Base-by-base conservation (phyloP, 352 stramenopile species). In the Phytophthora rubi region DNA sequence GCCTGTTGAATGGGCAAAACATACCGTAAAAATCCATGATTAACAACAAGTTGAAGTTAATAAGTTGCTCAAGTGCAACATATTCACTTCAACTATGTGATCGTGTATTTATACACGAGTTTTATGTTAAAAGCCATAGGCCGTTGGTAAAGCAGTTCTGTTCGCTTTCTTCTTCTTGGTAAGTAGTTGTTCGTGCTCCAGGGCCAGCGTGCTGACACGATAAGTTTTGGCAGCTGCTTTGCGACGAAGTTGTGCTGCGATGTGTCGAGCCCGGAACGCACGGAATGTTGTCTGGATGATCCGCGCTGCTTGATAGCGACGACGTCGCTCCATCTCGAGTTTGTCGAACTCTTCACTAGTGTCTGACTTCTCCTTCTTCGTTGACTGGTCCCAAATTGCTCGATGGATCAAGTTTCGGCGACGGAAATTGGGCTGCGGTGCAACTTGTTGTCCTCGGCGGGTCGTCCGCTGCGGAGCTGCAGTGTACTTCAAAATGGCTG, bases 121-220 rank as follows among this genome's bases (percentile, higher is more conserved):
- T n/a, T n/a, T n/a, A n/a, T n/a, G 3, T 65, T 76, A 88, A 53
- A 90, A 90, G 0, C 82, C 80, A 48, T 88, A 83, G 28, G 73
- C 79, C 21, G 64, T 76, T 9, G 75, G 74, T 13, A 85, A 35
- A 5, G 74, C 74, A 8, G 79, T 68, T 30, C 82, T 72, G 15
- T 52, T 18, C 1, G 84, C 54, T 33, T 63, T 66, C 33, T n/a
- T 44, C 37, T 63, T 77, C 9, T 71, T 73, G 13, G 42, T 48
- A n/a, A 67, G 58, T 26, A 53, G 53, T 32, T 68, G 48, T 6
- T 88, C 74, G 1, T 70, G 51, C 13, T 72, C 64, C 3, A 65
- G 42, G 21, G 42, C 51, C n/a, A 68, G 9, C 1, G 60, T 28
- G 12, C 37, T 23, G 12, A 57, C 59, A 12, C 53, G 65, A n/a